Evolutionary conservation across 2,329 filamentous ascomycete genomes (phyloP), one percentile per base, ranked within the genome.

Genomic region (Monosporascus sp.): DNA sequence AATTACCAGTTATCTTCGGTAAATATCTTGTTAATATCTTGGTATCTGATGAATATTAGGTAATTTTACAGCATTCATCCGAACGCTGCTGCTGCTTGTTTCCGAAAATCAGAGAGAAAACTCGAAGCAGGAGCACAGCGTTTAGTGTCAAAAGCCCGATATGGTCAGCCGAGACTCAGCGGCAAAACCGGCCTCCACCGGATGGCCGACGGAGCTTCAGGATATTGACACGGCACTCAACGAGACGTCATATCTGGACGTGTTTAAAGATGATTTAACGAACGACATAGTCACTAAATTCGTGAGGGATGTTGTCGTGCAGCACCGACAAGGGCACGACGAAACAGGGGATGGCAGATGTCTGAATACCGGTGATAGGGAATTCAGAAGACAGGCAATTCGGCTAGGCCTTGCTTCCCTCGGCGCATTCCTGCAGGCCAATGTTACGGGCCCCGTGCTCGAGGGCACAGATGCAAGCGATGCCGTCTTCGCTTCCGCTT

Each of bases 401-500:
- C 57, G 58, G 1, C 44, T 86, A 42, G 87, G 83, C 17, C 72
- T 88, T 52, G 84, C 86, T 5, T 80, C 85, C 3, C 74, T 91
- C 2, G 77, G 84, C 62, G 78, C 82, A 6, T 91, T 91, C 66
- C 65, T 91, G 6, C 88, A 91, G 64, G 82, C 84, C 0, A 90
- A 87, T 64, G 83, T 89, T 51, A 91, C 88, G 22, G 88, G 88
- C 2, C 88, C 88, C 5, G 84, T 87, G 1, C 72, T 90, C 14
- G 70, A 76, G 17, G 48, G 54, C 11, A 41, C 51, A 18, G 50
- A 57, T 1, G 36, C 24, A 11, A 53, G 52, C 34, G 58, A 67
- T 15, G 37, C 54, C 17, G 56, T 66, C 37, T 68, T 71, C 37
- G 62, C 72, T 11, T 67, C 72, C 18, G 63, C 77, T 24, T 72